A percentile compares a stretch with the other conserved stretches of the same genome.
Conservation (phyloP, 169 alveolate genomes). For the Plasmodium malariae region DNA sequence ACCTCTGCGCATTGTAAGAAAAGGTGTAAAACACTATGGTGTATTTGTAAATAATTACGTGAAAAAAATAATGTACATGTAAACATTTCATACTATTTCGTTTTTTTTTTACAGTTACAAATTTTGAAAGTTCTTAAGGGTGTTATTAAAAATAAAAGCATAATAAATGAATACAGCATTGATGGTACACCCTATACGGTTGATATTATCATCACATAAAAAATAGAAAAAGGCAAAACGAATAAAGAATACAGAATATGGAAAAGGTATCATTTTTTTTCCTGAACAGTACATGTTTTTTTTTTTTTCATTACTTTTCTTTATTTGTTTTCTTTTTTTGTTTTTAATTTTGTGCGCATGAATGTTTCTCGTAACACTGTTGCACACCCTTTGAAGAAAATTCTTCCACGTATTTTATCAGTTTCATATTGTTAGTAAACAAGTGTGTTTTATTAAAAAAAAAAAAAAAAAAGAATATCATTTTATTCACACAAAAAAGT, state of each 20-base stretch:
- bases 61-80: too few species aligned
- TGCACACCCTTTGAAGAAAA: not conserved
- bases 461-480: not conserved
- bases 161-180: slow-evolving; percentile 44
- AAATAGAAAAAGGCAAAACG: not conserved
- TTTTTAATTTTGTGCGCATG: too few species aligned
- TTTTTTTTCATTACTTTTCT: too few species aligned
- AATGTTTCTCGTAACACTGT: too few species aligned
- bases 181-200: slow-evolving; percentile 49
- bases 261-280: not conserved
- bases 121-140: slow-evolving; percentile 49
- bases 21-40: too few species aligned
- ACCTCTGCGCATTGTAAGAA: too few species aligned
- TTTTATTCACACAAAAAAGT: not conserved
- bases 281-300: not conserved
- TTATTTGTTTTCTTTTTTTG: too few species aligned
- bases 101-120: slow-evolving; percentile 27
- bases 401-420: not conserved
- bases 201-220: slow-evolving; percentile 33
- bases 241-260: not conserved
- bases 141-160: slow-evolving; percentile 11
- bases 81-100: not conserved
- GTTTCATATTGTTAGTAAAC: not conserved
- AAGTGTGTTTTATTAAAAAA: not conserved
- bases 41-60: too few species aligned